Conservation (phyloP, 78 protist genomes). For the Dictyostelium firmibasis region DNA sequence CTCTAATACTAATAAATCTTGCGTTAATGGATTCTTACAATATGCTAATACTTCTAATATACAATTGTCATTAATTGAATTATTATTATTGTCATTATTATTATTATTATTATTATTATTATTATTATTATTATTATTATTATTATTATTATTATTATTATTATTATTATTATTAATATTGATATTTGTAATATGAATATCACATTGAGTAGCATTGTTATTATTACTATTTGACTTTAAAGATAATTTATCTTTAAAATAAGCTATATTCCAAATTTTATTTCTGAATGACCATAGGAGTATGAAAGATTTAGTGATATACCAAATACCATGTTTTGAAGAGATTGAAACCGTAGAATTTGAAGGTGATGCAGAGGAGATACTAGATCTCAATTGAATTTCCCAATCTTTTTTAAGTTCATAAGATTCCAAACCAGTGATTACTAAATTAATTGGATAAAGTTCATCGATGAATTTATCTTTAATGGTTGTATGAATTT, state of each 20-base stretch:
- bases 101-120: background rate
- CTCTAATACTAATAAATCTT: conserved; percentile 41
- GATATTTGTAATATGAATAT: background rate
- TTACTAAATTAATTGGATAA: background rate
- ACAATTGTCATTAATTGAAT: background rate
- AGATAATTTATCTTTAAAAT: background rate
- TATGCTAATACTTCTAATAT: conserved; percentile 19
- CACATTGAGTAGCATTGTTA: background rate
- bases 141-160: background rate
- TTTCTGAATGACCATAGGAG: conserved; percentile 24
- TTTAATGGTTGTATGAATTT: background rate
- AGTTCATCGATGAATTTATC: conserved; percentile 15
- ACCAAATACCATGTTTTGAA: conserved; percentile 62
- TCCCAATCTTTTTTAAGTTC: conserved; percentile 43
- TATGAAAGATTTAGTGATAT: conserved; percentile 22
- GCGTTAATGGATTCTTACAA: conserved; percentile 48
- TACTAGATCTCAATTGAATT: background rate
- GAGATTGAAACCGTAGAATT: background rate
- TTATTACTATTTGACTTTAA: background rate
- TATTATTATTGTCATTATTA: background rate
- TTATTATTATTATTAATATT: background rate
- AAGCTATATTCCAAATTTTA: conserved; percentile 24
- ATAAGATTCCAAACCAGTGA: conserved; percentile 19
- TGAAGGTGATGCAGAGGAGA: background rate
- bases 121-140: background rate